A percentile compares a stretch with the other conserved stretches of the same genome.
These are phyloP conservation scores for Apiotrichum brassicae DNA, from an alignment of 1,284 basidiomycete genomes.

Conservation along the genomic window DNA sequence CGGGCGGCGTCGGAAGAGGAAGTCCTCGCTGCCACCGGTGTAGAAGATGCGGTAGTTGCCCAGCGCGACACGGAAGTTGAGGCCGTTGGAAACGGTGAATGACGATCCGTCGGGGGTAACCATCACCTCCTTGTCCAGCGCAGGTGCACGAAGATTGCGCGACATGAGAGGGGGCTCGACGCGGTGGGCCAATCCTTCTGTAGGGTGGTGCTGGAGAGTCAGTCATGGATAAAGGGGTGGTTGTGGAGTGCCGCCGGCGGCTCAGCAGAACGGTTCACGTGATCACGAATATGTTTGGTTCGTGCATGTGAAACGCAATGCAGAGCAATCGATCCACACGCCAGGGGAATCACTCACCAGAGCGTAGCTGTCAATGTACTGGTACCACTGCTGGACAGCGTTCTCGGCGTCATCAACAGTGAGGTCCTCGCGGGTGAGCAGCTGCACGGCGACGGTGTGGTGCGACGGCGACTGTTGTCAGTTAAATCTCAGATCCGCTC, in stretches of 20 bases:
- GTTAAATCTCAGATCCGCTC: neutral
- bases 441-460: slow-evolving; percentile 70
- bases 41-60: slow-evolving; percentile 69
- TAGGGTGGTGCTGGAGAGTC: slow-evolving; percentile 44
- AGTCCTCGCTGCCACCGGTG: slow-evolving; percentile 51
- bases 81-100: slow-evolving; percentile 41
- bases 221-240: too few species aligned
- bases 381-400: slow-evolving; percentile 74
- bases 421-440: slow-evolving; percentile 83
- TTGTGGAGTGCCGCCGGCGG: too few species aligned
- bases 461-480: slow-evolving; percentile 58
- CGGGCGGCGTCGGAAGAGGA: slow-evolving; percentile 30
- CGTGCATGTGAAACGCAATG: too few species aligned
- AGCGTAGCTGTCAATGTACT: slow-evolving; percentile 83
- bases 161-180: slow-evolving; percentile 67
- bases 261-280: too few species aligned
- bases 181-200: slow-evolving; percentile 51
- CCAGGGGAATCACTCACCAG: slow-evolving; percentile 52
- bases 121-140: slow-evolving; percentile 1
- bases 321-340: too few species aligned
- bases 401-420: slow-evolving; percentile 79
- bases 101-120: too few species aligned
- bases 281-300: too few species aligned
- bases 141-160: slow-evolving; percentile 41
- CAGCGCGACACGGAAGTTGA: slow-evolving; percentile 55